Evolutionary conservation across 768 basidiomycete species (phyloP), one percentile per base, ranked within the genome.

Genomic region (Panaeolus cyanescens): DNA sequence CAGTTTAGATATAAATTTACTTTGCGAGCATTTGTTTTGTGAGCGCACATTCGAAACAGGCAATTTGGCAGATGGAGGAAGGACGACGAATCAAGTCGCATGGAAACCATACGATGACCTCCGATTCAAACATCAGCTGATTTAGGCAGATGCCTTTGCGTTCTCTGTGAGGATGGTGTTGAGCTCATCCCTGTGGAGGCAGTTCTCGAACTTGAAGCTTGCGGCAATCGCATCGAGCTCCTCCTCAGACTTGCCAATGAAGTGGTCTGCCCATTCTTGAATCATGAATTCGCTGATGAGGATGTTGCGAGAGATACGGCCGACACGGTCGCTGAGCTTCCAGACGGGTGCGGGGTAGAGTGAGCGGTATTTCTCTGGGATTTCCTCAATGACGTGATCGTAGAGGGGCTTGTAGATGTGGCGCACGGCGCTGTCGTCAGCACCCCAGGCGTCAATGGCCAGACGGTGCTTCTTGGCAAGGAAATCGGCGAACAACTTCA

Each of bases 361-460:
- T n/a, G 71, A 65, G 63, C 79, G 85, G 74, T 82, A 80, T 64
- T 80, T 69, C 42, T 70, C 72, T 0, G 82, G 83, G 39, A 89
- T 78, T 67, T 87, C 84, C 37, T 83, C 67, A 59, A 81, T 68
- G 74, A 92, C 77, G 64, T 85, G 89, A 40, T 90, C 75, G 61
- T 85, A 70, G 62, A 93, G 75, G 12, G 91, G 90, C 63, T 87
- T 70, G 75, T 91, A 93, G 58, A 88, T 72, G 61, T 83, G 70
- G 32, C 76, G 75, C 50, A 93, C 84, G 33, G 74, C 70, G 10
- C 75, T 71, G 63, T 84, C 84, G 70, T 92, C 89, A 2, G 89
- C 82, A 15, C 91, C 91, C 92, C 91, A 92, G 2, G 87, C 83
- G 69, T 93, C 92, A 42, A 86, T 77, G 2, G 91, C 90, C 25